Evolutionary conservation across 345 rosid species (phyloP).

Genomic region (Kernera saxatilis): DNA sequence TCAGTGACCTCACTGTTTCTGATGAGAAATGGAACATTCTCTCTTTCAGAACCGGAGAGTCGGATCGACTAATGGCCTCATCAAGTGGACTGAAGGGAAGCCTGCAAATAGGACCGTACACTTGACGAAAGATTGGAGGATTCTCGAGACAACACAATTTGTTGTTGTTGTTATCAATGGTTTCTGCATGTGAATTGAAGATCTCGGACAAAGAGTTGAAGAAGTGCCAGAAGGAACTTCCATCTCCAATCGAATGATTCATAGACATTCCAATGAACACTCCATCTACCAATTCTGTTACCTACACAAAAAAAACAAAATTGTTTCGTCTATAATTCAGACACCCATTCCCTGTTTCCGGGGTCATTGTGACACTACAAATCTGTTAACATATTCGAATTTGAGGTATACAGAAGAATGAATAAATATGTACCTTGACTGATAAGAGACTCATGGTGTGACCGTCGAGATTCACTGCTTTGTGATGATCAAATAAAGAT

Average conservation of each 20-base stretch:
- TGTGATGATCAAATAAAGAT: constrained; percentile 63
- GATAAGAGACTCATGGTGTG: constrained; percentile 47
- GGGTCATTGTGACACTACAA: too few species aligned
- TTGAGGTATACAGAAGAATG: not conserved
- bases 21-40: constrained; percentile 61
- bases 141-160: constrained; percentile 28
- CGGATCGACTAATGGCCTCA: constrained; percentile 28
- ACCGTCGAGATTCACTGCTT: constrained; percentile 57
- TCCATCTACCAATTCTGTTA: constrained; percentile 60
- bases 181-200: constrained; percentile 38
- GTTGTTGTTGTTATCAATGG: not conserved
- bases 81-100: constrained; percentile 41
- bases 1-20: constrained; percentile 43
- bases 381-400: not conserved
- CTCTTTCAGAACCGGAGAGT: constrained; percentile 39
- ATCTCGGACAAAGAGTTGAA: constrained; percentile 60
- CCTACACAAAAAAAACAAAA: too few species aligned
- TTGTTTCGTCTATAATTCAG: too few species aligned
- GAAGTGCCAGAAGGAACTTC: constrained; percentile 67
- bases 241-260: constrained; percentile 63
- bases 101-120: constrained; percentile 22
- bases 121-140: constrained; percentile 46
- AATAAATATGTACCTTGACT: constrained; percentile 35
- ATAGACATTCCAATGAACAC: constrained; percentile 64
- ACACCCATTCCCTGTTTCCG: too few species aligned